Percentiles rank a stretch among this genome's conserved stretches.
Evolutionary conservation across 2,329 filamentous ascomycete genomes (phyloP).

Genomic region (Basipetospora chlamydospora): DNA sequence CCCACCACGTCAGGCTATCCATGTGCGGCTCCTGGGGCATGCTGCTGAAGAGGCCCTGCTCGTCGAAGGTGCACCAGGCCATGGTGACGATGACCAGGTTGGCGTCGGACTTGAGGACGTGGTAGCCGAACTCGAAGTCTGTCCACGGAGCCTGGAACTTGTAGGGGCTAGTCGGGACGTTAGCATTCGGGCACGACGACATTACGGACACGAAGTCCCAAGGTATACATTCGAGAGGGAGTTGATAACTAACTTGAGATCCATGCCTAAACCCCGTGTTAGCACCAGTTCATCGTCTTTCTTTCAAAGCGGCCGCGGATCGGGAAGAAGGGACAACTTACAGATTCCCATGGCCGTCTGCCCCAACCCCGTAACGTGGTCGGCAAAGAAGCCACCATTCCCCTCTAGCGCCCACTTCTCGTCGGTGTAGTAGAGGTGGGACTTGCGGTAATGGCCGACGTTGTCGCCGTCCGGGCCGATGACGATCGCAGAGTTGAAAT

Average conservation of each 20-base stretch:
- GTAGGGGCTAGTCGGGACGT: slow-evolving; percentile 16
- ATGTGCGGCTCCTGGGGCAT: slow-evolving; percentile 48
- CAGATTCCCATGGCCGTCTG: slow-evolving; percentile 45
- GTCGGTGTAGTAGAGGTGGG: slow-evolving; percentile 39
- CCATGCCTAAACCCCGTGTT: slow-evolving; percentile 38
- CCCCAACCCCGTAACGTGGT: slow-evolving; percentile 31
- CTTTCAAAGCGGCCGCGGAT: too few relatives aligned
- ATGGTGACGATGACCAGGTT: slow-evolving; percentile 57
- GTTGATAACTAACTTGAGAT: slow-evolving; percentile 46
- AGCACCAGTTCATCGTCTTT: not conserved
- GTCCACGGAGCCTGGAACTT: slow-evolving; percentile 24
- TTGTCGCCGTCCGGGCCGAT: slow-evolving; percentile 45
- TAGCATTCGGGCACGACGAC: too few relatives aligned
- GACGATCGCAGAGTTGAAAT: slow-evolving; percentile 39
- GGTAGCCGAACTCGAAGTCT: slow-evolving; percentile 31
- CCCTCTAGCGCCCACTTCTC: slow-evolving; percentile 44
- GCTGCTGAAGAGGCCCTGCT: slow-evolving; percentile 27
- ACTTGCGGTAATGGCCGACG: slow-evolving; percentile 46
- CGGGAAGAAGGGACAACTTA: too few relatives aligned
- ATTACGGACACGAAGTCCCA: not conserved
- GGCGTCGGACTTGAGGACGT: slow-evolving; percentile 39
- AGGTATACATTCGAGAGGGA: too few relatives aligned
- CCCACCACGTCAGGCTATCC: slow-evolving; percentile 62
- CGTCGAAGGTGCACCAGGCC: slow-evolving; percentile 59
- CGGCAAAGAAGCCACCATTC: slow-evolving; percentile 32